Conservation (phyloP, 2,329 filamentous ascomycete species). For the Ilyonectria destructans region DNA sequence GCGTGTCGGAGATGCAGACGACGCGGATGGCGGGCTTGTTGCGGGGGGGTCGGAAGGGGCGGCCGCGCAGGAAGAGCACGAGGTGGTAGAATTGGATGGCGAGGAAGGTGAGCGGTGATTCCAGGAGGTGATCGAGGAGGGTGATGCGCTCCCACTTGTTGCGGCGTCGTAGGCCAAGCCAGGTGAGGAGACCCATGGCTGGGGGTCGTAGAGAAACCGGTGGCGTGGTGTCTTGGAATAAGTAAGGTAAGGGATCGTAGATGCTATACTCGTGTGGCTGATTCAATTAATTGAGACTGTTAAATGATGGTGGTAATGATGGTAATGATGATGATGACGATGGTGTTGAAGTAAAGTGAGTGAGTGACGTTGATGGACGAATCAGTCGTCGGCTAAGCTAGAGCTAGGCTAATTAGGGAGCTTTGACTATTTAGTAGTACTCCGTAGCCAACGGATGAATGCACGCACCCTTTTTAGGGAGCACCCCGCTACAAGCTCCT, state of each 20-base stretch:
- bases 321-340: constrained; percentile 10
- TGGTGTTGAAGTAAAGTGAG: constrained; percentile 21
- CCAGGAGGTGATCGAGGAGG: constrained; percentile 75
- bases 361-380: constrained; percentile 38
- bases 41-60: constrained; percentile 72
- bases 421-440: constrained; percentile 20
- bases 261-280: not conserved
- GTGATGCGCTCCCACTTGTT: constrained; percentile 66
- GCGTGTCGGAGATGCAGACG: constrained; percentile 93
- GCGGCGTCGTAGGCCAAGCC: constrained; percentile 65
- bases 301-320: not conserved
- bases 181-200: constrained; percentile 63
- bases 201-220: not conserved
- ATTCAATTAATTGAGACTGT: constrained; percentile 1
- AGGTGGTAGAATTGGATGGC: constrained; percentile 75
- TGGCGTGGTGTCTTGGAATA: not conserved
- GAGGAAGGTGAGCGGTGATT: constrained; percentile 78
- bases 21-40: constrained; percentile 76
- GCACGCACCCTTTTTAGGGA: constrained; percentile 35
- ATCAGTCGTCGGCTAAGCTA: constrained; percentile 34
- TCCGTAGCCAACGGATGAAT: constrained; percentile 32
- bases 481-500: constrained; percentile 11
- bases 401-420: constrained; percentile 25
- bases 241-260: not conserved
- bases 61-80: constrained; percentile 78